Evolutionary conservation across 2,329 filamentous ascomycete genomes (phyloP), one percentile per base, ranked within the genome.

Genomic region (Knoxdaviesia capensis): DNA sequence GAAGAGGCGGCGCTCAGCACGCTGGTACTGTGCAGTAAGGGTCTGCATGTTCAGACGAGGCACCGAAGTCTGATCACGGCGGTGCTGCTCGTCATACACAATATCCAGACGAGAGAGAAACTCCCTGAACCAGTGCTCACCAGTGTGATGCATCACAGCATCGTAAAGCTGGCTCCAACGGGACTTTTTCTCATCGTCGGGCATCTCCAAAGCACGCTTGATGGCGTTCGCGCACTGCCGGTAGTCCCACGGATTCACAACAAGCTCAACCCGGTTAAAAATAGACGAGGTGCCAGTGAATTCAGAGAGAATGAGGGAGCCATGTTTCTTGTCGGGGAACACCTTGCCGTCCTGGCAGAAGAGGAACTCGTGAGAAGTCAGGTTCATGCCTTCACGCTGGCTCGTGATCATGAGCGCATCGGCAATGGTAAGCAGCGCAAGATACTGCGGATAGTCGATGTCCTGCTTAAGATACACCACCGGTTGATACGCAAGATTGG

Each of bases 241-340:
- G 57, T 94, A 94, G 56, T 94, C 84, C 88, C 88, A 96, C 0
- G 88, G 88, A 54, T 96, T 96, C 52, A 96, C 80, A 0, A 83
- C 72, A 9, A 96, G 69, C 48, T 90, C 80, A 45, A 83, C 74
- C 38, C 80, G 74, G 10, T 75, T 74, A 52, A 96, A 93, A 2
- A 96, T 69, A 0, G 82, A 84, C 1, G 87, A 78, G 45, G 86
- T 93, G 29, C 88, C 90, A 2, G 88, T 94, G 54, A 96, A 96
- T 56, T 96, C 88, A 48, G 85, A 94, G 42, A 96, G 65, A 48
- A 96, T 94, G 37, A 96, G 67, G 1, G 86, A 87, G 2, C 85
- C 85, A 52, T 90, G 77, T 59, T 84, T 87, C 62, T 86, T 86
- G 44, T 77, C 64, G 3, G 68, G 65, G 47, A 73, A 61, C 41